phyloP scores from a whole-genome alignment of 306 rosid species.

The Rubus idaeus region DNA sequence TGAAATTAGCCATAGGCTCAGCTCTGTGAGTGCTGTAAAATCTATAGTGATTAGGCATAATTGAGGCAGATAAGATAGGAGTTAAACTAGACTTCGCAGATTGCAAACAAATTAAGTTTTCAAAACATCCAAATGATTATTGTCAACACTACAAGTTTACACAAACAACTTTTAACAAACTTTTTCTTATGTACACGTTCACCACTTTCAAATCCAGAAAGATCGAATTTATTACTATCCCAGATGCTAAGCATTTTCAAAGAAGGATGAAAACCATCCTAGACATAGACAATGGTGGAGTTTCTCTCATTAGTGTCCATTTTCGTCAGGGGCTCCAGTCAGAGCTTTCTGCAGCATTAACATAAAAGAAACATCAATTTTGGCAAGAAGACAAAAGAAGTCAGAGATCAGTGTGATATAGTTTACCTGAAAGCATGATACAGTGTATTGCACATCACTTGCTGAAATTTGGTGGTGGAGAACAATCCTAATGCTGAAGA shows the following conservation, averaged over 20 bases:
- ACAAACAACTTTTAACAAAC: neutral
- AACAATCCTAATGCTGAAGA: slow-evolving; percentile 76
- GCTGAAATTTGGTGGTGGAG: slow-evolving; percentile 80
- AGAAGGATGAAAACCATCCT: neutral
- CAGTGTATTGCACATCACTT: slow-evolving; percentile 64
- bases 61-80: no score
- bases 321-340: slow-evolving; percentile 46
- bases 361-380: slow-evolving; percentile 2
- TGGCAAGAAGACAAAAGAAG: neutral
- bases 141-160: neutral
- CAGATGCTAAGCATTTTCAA: neutral
- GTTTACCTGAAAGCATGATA: slow-evolving; percentile 82
- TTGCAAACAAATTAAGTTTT: neutral
- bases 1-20: no score
- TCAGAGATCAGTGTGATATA: neutral
- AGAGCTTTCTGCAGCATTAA: slow-evolving; percentile 52
- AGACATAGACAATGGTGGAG: neutral
- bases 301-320: slow-evolving; percentile 43
- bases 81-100: no score
- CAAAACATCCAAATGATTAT: neutral
- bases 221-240: neutral
- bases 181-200: neutral
- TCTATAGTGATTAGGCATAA: no score
- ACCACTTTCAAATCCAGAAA: neutral
- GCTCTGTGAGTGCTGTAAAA: no score